A percentile compares a stretch with the other conserved stretches of the same genome.
Evolutionary conservation across 176 grass and related monocot species (phyloP).

Genomic region (Musa schizocarpa): DNA sequence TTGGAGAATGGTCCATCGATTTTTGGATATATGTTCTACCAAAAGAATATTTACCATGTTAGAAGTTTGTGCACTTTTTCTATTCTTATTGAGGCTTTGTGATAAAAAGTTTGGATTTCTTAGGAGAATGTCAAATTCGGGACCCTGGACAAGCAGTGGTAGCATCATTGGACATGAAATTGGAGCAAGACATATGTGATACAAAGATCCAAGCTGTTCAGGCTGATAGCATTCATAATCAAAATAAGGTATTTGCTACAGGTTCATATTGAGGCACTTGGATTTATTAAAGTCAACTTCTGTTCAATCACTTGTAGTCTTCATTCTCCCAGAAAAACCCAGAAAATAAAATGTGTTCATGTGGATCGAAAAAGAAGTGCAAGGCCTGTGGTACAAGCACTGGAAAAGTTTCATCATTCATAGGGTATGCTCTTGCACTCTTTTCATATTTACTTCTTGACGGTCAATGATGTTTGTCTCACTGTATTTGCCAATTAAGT

Average conservation of each 20-base stretch:
- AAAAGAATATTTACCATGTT: not conserved
- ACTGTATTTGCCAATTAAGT: not conserved
- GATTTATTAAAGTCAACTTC: not conserved
- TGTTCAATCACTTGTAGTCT: not conserved
- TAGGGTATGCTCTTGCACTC: slow-evolving; percentile 23
- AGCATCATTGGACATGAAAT: slow-evolving; percentile 4
- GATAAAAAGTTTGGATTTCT: not conserved
- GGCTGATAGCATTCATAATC: slow-evolving; percentile 11
- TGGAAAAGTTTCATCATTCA: slow-evolving; percentile 22
- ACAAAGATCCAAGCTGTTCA: slow-evolving; percentile 21
- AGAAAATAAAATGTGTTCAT: slow-evolving; percentile 42
- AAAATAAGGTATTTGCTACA: slow-evolving; percentile 33
- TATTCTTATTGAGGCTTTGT: not conserved
- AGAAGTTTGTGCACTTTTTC: not conserved
- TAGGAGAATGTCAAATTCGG: slow-evolving; percentile 28
- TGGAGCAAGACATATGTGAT: slow-evolving; percentile 19
- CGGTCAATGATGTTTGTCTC: not conserved
- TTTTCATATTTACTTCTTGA: slow-evolving; percentile 10
- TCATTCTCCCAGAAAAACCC: slow-evolving; percentile 20
- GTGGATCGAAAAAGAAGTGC: slow-evolving; percentile 51
- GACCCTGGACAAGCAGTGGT: not conserved
- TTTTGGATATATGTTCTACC: not conserved
- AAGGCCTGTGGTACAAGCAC: slow-evolving; percentile 36
- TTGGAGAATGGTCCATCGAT: not conserved
- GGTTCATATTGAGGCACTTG: not conserved